Percentiles rank a stretch among this genome's conserved stretches.
Conservation (phyloP, 179 eudicot genomes). For the Monotropa hypopitys region DNA sequence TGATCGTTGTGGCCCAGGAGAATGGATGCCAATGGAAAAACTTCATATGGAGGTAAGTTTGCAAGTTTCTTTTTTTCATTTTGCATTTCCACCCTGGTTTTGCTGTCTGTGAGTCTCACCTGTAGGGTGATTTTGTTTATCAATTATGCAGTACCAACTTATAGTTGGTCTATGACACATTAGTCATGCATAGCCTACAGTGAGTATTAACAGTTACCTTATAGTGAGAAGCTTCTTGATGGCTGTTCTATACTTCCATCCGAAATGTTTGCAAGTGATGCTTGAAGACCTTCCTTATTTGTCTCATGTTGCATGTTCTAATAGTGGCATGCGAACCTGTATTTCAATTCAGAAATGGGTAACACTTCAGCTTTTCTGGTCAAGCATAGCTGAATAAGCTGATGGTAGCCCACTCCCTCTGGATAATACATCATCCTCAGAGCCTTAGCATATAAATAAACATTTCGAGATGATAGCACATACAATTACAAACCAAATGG, state of each 20-base stretch:
- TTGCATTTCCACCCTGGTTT: not conserved
- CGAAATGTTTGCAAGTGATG: not conserved
- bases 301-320: not conserved
- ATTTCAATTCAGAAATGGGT: not conserved
- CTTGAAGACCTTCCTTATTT: not conserved
- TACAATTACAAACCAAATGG: not conserved
- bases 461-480: not conserved
- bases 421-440: not conserved
- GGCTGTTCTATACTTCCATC: not conserved
- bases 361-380: not conserved
- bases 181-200: not conserved
- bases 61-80: not conserved
- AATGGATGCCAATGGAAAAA: slow-evolving; percentile 93
- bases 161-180: not conserved
- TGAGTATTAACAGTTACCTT: too few species aligned
- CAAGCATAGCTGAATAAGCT: not conserved
- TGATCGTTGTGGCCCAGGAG: slow-evolving; percentile 84
- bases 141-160: not conserved
- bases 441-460: not conserved
- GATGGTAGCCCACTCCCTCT: not conserved
- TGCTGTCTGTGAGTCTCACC: not conserved
- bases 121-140: not conserved
- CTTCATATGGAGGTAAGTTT: slow-evolving; percentile 64
- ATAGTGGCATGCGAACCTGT: not conserved
- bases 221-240: too few species aligned